These are phyloP conservation scores for Scheffersomyces lignosus DNA, from an alignment of 805 yeast species.

Conservation along the genomic window DNA sequence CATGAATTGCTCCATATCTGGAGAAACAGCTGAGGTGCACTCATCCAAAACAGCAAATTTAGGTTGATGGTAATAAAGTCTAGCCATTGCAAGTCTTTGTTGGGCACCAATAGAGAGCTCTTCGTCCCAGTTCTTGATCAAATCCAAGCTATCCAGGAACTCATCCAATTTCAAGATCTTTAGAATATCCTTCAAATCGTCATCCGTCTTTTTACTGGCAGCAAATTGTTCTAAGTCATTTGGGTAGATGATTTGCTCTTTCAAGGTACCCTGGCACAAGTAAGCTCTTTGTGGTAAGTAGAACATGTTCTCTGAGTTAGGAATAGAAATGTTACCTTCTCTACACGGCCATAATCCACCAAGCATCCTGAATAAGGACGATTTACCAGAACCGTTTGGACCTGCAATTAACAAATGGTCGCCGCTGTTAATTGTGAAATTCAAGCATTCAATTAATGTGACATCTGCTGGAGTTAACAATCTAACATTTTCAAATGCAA, in stretches of 20 bases:
- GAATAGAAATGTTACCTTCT: slow-evolving; percentile 58
- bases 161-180: slow-evolving; percentile 60
- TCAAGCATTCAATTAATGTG: slow-evolving; percentile 61
- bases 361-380: slow-evolving; percentile 83
- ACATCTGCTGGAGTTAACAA: slow-evolving; percentile 84
- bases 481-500: slow-evolving; percentile 74
- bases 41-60: slow-evolving; percentile 94
- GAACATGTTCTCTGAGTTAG: slow-evolving; percentile 66
- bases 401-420: slow-evolving; percentile 88
- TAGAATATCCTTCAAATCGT: slow-evolving; percentile 53
- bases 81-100: slow-evolving; percentile 89
- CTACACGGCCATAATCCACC: slow-evolving; percentile 93
- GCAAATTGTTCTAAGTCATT: slow-evolving; percentile 62
- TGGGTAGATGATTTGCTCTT: slow-evolving; percentile 90
- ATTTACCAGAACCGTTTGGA: slow-evolving; percentile 95
- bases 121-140: slow-evolving; percentile 82
- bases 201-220: slow-evolving; percentile 42
- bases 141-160: slow-evolving; percentile 42
- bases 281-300: slow-evolving; percentile 93
- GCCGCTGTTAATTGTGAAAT: slow-evolving; percentile 75
- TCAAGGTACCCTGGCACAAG: slow-evolving; percentile 72
- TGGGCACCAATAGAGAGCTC: slow-evolving; percentile 89
- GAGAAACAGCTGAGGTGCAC: slow-evolving; percentile 92
- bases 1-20: slow-evolving; percentile 88
- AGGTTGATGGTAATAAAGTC: slow-evolving; percentile 88